Percentiles rank a stretch among this genome's conserved stretches.
phyloP scores from a whole-genome alignment of 2,329 filamentous ascomycete genomes.

The Fusarium agapanthi region DNA sequence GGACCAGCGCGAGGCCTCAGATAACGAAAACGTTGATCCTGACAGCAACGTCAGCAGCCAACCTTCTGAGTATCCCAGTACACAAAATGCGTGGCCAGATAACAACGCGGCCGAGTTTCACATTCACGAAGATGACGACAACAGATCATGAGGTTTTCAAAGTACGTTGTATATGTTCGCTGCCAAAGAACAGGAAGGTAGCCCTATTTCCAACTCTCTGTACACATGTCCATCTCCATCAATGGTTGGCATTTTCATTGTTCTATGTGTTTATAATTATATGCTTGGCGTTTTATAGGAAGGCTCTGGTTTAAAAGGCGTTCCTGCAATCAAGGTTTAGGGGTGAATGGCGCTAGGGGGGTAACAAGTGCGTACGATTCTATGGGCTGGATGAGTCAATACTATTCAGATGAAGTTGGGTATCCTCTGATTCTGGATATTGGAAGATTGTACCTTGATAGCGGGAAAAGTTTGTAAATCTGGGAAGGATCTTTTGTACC shows the following conservation, averaged over 20 bases:
- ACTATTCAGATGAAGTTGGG: background rate
- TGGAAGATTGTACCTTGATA: constrained; percentile 5
- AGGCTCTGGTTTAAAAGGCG: constrained; percentile 21
- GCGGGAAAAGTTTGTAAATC: constrained; percentile 18
- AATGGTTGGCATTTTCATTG: constrained; percentile 3
- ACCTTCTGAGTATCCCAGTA: constrained; percentile 66
- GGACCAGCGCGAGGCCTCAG: constrained; percentile 55
- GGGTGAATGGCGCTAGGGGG: background rate
- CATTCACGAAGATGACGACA: constrained; percentile 53
- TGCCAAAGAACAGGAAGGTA: constrained; percentile 7
- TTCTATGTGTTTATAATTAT: constrained; percentile 1
- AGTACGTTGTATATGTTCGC: constrained; percentile 6
- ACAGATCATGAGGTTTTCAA: constrained; percentile 21
- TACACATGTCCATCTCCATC: background rate
- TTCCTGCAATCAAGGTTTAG: constrained; percentile 15
- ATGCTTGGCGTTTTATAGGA: constrained; percentile 19
- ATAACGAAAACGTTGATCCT: constrained; percentile 62
- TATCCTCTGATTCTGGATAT: background rate
- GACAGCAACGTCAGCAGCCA: constrained; percentile 57
- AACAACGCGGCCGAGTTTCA: constrained; percentile 45
- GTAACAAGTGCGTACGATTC: constrained; percentile 2
- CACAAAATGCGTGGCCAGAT: constrained; percentile 53
- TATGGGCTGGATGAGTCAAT: background rate
- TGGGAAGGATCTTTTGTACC: constrained; percentile 20
- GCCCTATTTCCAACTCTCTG: constrained; percentile 1